Evolutionary conservation across 148 eudicot species (phyloP).

Genomic region (Chenopodium quinoa): DNA sequence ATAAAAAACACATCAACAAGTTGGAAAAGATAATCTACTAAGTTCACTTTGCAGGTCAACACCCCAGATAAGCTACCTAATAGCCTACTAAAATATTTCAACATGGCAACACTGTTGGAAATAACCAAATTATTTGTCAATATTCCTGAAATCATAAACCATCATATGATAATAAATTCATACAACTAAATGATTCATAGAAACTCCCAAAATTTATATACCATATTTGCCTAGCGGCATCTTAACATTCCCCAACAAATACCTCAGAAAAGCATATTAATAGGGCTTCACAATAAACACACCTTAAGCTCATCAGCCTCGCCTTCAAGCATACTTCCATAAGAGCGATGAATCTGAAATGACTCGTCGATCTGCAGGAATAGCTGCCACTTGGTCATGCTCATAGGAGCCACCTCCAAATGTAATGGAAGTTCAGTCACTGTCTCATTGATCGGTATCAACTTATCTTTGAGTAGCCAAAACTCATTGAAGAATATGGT

Average conservation of each 20-base stretch:
- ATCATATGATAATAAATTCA: background rate
- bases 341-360: constrained; percentile 87
- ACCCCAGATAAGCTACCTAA: too few relatives aligned
- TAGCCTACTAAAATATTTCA: background rate
- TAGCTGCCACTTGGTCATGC: constrained; percentile 99
- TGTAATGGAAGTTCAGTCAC: constrained; percentile 71
- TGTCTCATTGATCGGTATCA: constrained; percentile 78
- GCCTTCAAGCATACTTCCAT: constrained; percentile 99
- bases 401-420: constrained; percentile 89
- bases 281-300: constrained; percentile 7
- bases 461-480: constrained; percentile 92
- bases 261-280: background rate
- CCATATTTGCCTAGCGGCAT: background rate
- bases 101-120: background rate
- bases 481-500: constrained; percentile 86
- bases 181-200: background rate
- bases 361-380: constrained; percentile 96
- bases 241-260: background rate
- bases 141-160: background rate
- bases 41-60: too few relatives aligned
- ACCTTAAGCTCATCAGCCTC: constrained; percentile 99
- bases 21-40: too few relatives aligned
- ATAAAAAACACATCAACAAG: too few relatives aligned
- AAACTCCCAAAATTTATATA: background rate
- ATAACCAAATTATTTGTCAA: background rate